Conservation (phyloP, 371 early-diverging fungal genomes). For the Syncephalastrum sp. region DNA sequence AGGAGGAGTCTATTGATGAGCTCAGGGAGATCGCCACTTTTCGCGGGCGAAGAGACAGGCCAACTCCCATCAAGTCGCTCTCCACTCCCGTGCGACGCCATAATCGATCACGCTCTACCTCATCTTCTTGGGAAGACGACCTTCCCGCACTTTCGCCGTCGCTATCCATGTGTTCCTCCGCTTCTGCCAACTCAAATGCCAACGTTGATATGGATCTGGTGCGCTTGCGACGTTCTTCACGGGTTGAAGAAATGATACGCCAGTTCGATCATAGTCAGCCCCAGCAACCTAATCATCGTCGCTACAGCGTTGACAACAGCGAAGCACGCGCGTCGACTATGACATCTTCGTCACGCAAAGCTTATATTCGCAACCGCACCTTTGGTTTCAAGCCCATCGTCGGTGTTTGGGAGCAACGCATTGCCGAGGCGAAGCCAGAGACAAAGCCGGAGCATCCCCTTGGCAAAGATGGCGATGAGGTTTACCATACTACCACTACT, state of each 20-base stretch:
- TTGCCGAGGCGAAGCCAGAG: slow-evolving; percentile 4
- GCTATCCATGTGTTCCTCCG: slow-evolving; percentile 13
- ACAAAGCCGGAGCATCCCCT: no score
- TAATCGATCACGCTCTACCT: not conserved
- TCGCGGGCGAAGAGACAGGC: no score
- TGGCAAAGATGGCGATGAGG: no score
- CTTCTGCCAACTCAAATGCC: not conserved
- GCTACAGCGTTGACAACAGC: slow-evolving; percentile 8
- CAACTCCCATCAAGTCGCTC: slow-evolving; percentile 1
- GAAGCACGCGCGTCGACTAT: not conserved
- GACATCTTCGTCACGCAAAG: slow-evolving; percentile 1
- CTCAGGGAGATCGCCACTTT: no score
- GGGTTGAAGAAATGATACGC: slow-evolving; percentile 18
- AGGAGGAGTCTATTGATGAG: no score
- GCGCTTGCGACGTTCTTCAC: slow-evolving; percentile 12
- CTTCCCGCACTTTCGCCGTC: slow-evolving; percentile 13
- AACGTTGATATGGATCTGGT: slow-evolving; percentile 11
- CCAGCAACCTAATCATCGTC: slow-evolving; percentile 4
- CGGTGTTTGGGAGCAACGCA: slow-evolving; percentile 20
- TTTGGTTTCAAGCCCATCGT: slow-evolving; percentile 17
- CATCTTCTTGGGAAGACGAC: no score
- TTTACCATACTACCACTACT: no score
- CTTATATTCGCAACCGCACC: slow-evolving; percentile 16
- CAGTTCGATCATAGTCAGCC: slow-evolving; percentile 9
- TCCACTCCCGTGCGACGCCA: slow-evolving; percentile 9